A percentile compares a stretch with the other conserved stretches of the same genome.
Evolutionary conservation across 306 rosid species (phyloP).

Genomic region (Prunus kanzakura): DNA sequence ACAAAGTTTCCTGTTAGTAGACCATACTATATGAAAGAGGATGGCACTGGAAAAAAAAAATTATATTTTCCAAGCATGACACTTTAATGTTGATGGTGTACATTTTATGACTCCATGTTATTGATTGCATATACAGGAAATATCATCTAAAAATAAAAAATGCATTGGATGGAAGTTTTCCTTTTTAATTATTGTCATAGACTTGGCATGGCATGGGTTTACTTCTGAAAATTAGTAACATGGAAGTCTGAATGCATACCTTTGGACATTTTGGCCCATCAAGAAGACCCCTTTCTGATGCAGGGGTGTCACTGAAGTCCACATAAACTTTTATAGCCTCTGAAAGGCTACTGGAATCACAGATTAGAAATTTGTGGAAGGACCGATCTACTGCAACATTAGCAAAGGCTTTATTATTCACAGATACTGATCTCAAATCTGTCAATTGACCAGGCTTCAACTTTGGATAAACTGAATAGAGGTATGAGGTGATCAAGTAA

Average conservation of each 20-base stretch:
- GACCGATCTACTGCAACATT: constrained; percentile 63
- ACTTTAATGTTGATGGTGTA: background rate
- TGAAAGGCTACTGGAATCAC: constrained; percentile 55
- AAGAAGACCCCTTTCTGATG: constrained; percentile 17
- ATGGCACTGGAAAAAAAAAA: background rate
- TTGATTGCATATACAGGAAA: background rate
- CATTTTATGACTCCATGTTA: background rate
- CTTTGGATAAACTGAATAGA: constrained; percentile 82
- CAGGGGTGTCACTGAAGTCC: constrained; percentile 34
- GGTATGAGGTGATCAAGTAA: constrained; percentile 84
- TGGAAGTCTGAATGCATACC: constrained; percentile 40
- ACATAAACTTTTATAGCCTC: constrained; percentile 59
- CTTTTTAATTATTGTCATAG: no score
- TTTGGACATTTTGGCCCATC: constrained; percentile 76
- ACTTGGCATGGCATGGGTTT: background rate
- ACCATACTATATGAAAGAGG: background rate
- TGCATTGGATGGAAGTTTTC: background rate
- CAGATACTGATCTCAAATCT: constrained; percentile 80
- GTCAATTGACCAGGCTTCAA: constrained; percentile 94
- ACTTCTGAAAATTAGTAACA: background rate
- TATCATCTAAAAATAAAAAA: background rate
- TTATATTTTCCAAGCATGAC: background rate
- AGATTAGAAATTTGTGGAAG: constrained; percentile 62
- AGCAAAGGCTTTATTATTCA: constrained; percentile 86
- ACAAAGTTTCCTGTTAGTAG: background rate